phyloP scores from a whole-genome alignment of 495 filamentous ascomycete genomes.

The Astrothelium subdiscretum region DNA sequence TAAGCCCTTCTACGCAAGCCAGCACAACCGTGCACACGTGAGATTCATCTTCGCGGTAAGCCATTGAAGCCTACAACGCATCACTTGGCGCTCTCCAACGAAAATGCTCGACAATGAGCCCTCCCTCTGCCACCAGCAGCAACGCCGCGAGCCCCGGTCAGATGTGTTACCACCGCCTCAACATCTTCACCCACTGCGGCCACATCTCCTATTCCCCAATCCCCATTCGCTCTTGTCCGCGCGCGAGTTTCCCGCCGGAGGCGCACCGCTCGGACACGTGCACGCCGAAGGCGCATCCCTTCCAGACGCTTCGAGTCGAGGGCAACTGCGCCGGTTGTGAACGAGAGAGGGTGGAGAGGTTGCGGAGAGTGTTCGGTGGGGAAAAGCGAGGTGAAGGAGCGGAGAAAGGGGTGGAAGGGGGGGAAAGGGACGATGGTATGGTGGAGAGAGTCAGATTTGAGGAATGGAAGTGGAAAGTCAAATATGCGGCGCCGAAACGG shows the following conservation, averaged over 20 bases:
- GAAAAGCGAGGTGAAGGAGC: slow-evolving; percentile 1
- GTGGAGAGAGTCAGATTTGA: slow-evolving; percentile 18
- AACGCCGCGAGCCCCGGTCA: too few species aligned
- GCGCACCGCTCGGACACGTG: slow-evolving; percentile 6
- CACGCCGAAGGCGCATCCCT: slow-evolving; percentile 15
- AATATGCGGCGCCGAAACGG: slow-evolving; percentile 19
- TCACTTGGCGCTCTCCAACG: too few species aligned
- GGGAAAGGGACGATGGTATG: slow-evolving; percentile 4
- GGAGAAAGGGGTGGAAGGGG: slow-evolving; percentile 20
- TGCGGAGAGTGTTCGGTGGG: slow-evolving; percentile 12
- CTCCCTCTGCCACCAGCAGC: neutral
- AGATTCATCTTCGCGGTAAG: neutral
- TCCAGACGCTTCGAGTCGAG: slow-evolving; percentile 13
- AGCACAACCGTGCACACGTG: neutral
- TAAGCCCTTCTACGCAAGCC: too few species aligned
- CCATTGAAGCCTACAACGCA: too few species aligned
- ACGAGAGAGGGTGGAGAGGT: slow-evolving; percentile 6
- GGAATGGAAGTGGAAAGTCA: slow-evolving; percentile 28
- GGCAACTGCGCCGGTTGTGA: slow-evolving; percentile 18
- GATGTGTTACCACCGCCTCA: slow-evolving; percentile 31
- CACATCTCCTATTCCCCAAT: slow-evolving; percentile 18
- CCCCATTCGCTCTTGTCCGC: slow-evolving; percentile 8
- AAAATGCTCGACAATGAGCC: neutral
- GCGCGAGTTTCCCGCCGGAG: slow-evolving; percentile 12
- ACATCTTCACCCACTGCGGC: slow-evolving; percentile 26